phyloP scores from a whole-genome alignment of 2,329 filamentous ascomycete species.

The Endothia cerciana region DNA sequence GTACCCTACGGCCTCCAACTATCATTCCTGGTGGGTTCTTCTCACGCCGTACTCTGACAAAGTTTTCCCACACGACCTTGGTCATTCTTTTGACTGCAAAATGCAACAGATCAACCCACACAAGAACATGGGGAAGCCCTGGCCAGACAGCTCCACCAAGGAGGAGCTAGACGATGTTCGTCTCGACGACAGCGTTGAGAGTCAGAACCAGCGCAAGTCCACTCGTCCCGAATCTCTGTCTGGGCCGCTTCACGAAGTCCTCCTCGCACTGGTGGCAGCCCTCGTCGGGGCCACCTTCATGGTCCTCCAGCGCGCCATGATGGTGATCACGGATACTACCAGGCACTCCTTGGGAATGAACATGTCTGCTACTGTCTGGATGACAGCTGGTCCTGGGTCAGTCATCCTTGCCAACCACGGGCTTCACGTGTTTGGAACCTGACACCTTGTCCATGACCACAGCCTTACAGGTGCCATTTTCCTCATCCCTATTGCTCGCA shows the following conservation, averaged over 20 bases:
- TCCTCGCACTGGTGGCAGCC: slow-evolving; percentile 12
- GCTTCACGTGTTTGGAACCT: background rate
- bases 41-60: background rate
- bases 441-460: background rate
- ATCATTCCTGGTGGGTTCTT: background rate
- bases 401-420: background rate
- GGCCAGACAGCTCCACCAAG: background rate
- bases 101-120: too few relatives aligned
- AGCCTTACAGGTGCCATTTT: slow-evolving; percentile 16
- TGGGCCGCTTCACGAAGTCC: slow-evolving; percentile 13
- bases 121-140: background rate
- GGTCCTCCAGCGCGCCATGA: slow-evolving; percentile 6
- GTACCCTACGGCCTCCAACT: background rate
- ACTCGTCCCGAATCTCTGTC: background rate
- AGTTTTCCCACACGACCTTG: background rate
- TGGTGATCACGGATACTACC: slow-evolving; percentile 15
- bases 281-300: slow-evolving; percentile 12
- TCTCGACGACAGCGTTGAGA: slow-evolving; percentile 8
- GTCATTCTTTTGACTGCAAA: slow-evolving; percentile 2
- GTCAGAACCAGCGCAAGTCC: background rate
- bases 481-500: slow-evolving; percentile 10
- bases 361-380: slow-evolving; percentile 9
- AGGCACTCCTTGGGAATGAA: slow-evolving; percentile 16
- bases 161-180: slow-evolving; percentile 11
- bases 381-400: slow-evolving; percentile 13